Evolutionary conservation across 2,329 filamentous ascomycete species (phyloP), one percentile per base, ranked within the genome.

Genomic region (Pseudodiploospora longispora): DNA sequence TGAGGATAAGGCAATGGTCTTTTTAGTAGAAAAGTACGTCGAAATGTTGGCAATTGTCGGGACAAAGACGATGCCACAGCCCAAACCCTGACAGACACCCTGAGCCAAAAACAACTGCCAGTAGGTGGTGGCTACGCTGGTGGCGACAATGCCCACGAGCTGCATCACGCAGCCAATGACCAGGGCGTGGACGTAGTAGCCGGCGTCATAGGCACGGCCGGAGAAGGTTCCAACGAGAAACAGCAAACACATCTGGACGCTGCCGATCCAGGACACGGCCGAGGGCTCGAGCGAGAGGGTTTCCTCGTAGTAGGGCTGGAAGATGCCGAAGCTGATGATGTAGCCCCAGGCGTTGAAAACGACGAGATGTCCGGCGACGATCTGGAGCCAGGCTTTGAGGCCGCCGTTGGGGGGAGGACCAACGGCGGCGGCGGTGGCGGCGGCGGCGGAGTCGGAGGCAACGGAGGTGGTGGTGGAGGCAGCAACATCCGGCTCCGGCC

Each of bases 21-120:
- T 69, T n/a, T 74, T 74, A n/a, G 60, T 71, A 6, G 66, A 66
- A 51, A 85, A 86, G 44, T 82, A 83, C 0, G 78, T 80, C 10
- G 75, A 68, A 7, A 78, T 63, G 27, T 80, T 60, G n/a, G 74
- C 68, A 31, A 77, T 53, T 12, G 69, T 70, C 30, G 78, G 70
- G 37, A 69, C 68, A 60, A 78, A 77, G 52, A 80, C 62, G 42
- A 79, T 58, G 1, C 78, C 70, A 52, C 66, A 64, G 1, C 78
- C 78, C 1, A 82, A 58, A 0, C 78, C 78, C 28, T 74, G 68
- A 36, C 76, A 78, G 1, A 82, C 48, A 0, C 75, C 78, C 49
- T 82, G 78, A 0, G 68, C 61, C 0, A 77, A 63, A 30, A 76
- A 62, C 0, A 75, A 47, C 38, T 75, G 69, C 65, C 68, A 74